Conservation (phyloP, 306 rosid genomes). For the Vigna nakashimae region DNA sequence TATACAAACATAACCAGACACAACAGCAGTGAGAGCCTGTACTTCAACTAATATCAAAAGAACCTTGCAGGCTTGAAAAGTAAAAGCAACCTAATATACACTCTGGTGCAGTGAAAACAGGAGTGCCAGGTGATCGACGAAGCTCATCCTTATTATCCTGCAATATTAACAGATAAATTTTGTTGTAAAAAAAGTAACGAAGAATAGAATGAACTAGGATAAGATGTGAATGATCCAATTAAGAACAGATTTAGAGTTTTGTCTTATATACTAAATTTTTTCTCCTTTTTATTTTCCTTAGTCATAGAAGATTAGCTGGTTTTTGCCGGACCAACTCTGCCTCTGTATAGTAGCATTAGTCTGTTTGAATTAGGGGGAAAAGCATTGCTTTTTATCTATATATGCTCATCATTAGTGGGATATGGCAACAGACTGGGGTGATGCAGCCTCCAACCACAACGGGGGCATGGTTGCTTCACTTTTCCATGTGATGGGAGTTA, state of each 20-base stretch:
- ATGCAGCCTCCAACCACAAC: neutral
- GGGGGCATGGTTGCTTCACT: neutral
- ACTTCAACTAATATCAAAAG: constrained; percentile 7
- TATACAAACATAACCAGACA: constrained; percentile 47
- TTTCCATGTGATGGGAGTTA: neutral
- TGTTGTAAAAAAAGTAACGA: neutral
- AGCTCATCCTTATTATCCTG: constrained; percentile 94
- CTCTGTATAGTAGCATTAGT: neutral
- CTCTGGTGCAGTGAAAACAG: constrained; percentile 99
- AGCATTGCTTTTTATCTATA: neutral
- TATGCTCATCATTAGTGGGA: neutral
- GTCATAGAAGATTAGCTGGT: neutral
- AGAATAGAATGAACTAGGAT: neutral
- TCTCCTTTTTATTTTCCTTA: neutral
- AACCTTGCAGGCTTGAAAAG: constrained; percentile 29
- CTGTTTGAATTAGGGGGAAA: neutral
- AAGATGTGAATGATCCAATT: neutral
- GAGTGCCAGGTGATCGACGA: constrained; percentile 99
- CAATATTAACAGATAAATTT: constrained; percentile 41
- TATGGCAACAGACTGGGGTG: neutral
- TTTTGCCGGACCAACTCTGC: neutral
- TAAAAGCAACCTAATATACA: constrained; percentile 78
- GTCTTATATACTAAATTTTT: neutral
- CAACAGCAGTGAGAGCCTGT: constrained; percentile 32
- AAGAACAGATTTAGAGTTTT: neutral